phyloP scores from a whole-genome alignment of 2,329 filamentous ascomycete species.

The Ceratocystis colombiana region DNA sequence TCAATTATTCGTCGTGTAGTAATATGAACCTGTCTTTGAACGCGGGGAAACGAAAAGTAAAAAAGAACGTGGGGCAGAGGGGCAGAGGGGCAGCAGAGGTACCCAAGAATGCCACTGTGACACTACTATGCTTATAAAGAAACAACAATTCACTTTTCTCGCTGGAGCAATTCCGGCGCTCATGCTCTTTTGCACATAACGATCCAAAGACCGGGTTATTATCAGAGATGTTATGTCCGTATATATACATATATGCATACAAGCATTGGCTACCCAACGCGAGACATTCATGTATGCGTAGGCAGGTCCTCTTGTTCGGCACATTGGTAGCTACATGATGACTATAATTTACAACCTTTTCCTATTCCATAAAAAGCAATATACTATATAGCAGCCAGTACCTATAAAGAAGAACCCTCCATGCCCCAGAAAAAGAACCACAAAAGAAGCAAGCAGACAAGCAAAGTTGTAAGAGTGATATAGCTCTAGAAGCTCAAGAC shows the following conservation, averaged over 20 bases:
- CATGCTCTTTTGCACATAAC: too few species aligned
- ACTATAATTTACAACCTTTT: background rate
- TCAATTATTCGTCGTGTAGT: too few species aligned
- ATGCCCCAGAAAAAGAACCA: conserved; percentile 8
- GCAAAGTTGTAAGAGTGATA: conserved; percentile 1
- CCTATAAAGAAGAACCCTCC: background rate
- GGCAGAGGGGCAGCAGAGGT: background rate
- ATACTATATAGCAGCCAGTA: background rate
- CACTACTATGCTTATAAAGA: background rate
- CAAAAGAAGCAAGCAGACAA: background rate
- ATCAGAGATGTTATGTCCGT: background rate
- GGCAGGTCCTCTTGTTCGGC: too few species aligned
- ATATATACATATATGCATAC: background rate
- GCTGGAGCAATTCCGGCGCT: too few species aligned
- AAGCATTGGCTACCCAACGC: background rate
- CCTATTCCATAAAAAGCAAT: conserved; percentile 9
- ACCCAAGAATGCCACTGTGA: background rate
- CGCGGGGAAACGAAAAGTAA: background rate
- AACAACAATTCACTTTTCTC: too few species aligned
- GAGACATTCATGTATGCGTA: background rate
- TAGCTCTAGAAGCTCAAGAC: conserved; percentile 5
- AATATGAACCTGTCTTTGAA: background rate
- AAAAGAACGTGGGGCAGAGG: background rate
- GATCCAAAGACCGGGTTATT: background rate
- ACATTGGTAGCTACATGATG: background rate